Evolutionary conservation across 2,329 filamentous ascomycete species (phyloP), one percentile per base, ranked within the genome.

Genomic region (Diaporthe eres): DNA sequence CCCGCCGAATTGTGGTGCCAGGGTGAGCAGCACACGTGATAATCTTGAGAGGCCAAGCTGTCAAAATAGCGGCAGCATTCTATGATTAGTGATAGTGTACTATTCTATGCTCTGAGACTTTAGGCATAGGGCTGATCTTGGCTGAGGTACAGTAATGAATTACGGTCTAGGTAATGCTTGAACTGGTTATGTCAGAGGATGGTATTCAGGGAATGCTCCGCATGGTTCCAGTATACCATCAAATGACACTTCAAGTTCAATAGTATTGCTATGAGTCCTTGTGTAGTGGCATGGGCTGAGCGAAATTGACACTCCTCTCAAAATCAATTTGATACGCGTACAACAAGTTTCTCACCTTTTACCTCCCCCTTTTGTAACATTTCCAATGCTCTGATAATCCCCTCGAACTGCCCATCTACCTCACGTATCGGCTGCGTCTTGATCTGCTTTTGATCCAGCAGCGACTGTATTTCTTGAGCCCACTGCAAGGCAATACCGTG

Each of bases 391-490:
- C 31, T 42, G 25, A 77, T 71, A 10, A 77, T 19, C 4, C 74
- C 74, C 1, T 77, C 58, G 39, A 65, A 75, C 4, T 55, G 17
- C 2, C 76, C 76, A 25, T 42, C 47, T 47, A 77, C 53, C 42
- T 77, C 77, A 1, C 68, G 75, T 1, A 74, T 39, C 0, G 75
- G 72, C 15, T 77, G 72, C 1, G 67, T 28, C n/a, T 60, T 58
- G 8, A 78, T 49, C 34, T 17, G 49, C 2, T 72, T 57, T 4
- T 49, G 17, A 15, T 78, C 75, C 22, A 78, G 34, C 17, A 77
- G 13, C 2, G 51, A 12, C 51, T 78, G 77, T 8, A 78, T 71
- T 28, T 78, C 77, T 4, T 17, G n/a, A 9, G 73, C 60, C 77
- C 76, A 77, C 47, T 31, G 51, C 34, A 49, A 57, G 17, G 68